Evolutionary conservation across 1,284 basidiomycete species (phyloP).

Genomic region (Malassezia yamatoensis): DNA sequence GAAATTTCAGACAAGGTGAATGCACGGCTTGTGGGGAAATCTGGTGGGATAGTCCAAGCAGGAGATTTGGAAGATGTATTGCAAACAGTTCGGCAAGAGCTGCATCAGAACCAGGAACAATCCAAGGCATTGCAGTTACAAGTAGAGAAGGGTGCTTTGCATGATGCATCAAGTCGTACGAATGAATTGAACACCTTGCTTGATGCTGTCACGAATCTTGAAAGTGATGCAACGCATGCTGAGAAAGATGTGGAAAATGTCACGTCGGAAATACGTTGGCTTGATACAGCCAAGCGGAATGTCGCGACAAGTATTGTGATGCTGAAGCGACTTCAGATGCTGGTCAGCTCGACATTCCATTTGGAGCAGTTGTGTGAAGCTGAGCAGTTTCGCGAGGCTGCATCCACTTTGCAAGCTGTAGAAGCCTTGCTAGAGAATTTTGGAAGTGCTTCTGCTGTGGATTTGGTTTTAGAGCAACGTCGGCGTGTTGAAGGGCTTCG

Average conservation of each 20-base stretch:
- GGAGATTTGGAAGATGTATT: constrained; percentile 10
- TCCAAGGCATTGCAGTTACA: neutral
- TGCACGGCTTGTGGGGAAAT: constrained; percentile 1
- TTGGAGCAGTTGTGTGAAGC: constrained; percentile 35
- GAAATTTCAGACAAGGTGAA: neutral
- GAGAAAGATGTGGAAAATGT: constrained; percentile 90
- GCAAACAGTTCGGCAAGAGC: neutral
- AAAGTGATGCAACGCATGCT: constrained; percentile 64
- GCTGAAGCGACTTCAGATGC: constrained; percentile 81
- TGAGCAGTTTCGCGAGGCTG: constrained; percentile 34
- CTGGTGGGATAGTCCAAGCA: neutral
- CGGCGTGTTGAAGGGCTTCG: constrained; percentile 32
- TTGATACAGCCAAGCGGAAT: constrained; percentile 91
- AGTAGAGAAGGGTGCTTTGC: constrained; percentile 6
- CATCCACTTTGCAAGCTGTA: constrained; percentile 38
- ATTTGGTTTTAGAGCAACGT: constrained; percentile 31
- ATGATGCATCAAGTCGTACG: neutral
- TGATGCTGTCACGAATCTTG: constrained; percentile 81
- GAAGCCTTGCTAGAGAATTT: constrained; percentile 39
- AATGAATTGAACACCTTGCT: constrained; percentile 53
- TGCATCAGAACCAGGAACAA: neutral
- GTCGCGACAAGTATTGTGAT: constrained; percentile 68
- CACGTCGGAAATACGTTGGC: constrained; percentile 87
- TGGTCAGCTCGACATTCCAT: constrained; percentile 50
- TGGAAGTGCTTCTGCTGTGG: constrained; percentile 30